Base-by-base conservation (phyloP, 345 rosid species). In the Gossypium rotundifolium region DNA sequence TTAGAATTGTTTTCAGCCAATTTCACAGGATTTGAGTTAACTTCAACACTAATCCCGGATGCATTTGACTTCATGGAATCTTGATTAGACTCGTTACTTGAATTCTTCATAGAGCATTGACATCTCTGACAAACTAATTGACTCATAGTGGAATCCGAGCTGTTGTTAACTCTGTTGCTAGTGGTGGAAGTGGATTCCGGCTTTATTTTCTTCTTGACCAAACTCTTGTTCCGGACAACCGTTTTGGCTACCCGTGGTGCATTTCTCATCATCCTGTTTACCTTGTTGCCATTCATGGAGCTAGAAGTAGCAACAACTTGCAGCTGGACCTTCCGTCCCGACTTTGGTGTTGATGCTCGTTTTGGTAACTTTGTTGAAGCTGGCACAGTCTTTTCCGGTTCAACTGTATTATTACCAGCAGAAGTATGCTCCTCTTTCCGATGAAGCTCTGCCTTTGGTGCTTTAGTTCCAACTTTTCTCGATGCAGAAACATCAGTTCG, bases 111-210 rank as follows among this genome's bases (percentile, higher is more conserved):
- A 58, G 88, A 70, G 78, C 97, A 89, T 25, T 87, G 93, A 60
- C 98, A 94, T 80, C 82, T 92, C 83, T 88, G 89, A 87, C 98
- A 94, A 65, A 94, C 79, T 68, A 86, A 65, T 72, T 86, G 88
- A 76, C 81, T 82, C 33, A 76, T 58, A 74, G 46, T 79, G 53
- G 87, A 84, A 76, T 75, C 81, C 63, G 76, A 71, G 75, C 76
- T 64, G 27, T 48, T 64, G 68, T 64, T 76, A 65, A 70, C 85
- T 72, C 83, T 82, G 69, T 62, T 73, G 11, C 59, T 42, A 22
- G 79, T 68, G 64, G 64, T 60, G 20, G 86, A 78, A 80, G 74
- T 64, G 46, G 81, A 52, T 78, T 75, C 86, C 49, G 77, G 84
- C 81, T 84, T 90, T 22, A 65, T 60, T 87, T 87, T 89, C 88